These are phyloP conservation scores for Yamadazyma conglobata DNA, from an alignment of 1,139 yeast genomes.

Conservation along the genomic window DNA sequence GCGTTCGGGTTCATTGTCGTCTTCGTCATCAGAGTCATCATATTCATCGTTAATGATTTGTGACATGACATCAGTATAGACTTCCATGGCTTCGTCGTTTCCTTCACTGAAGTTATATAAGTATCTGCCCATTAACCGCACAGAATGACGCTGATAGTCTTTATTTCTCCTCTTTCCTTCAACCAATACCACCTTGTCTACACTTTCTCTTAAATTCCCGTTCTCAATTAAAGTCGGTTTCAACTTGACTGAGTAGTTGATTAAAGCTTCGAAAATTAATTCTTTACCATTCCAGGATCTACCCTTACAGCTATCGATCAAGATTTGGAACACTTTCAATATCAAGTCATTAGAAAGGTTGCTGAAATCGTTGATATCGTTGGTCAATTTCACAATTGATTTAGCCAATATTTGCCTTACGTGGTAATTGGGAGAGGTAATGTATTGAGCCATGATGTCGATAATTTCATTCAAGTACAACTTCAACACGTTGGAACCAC, in stretches of 20 bases:
- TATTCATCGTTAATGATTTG: constrained; percentile 33
- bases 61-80: constrained; percentile 37
- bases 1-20: constrained; percentile 22
- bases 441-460: constrained; percentile 44
- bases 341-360: constrained; percentile 24
- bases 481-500: constrained; percentile 65
- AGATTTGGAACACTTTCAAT: constrained; percentile 45
- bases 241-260: constrained; percentile 51
- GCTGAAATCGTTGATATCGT: constrained; percentile 33
- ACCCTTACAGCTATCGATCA: constrained; percentile 67
- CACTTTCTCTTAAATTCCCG: constrained; percentile 23
- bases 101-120: constrained; percentile 31
- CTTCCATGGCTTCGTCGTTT: constrained; percentile 29
- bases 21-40: constrained; percentile 25
- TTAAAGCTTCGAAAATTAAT: constrained; percentile 64
- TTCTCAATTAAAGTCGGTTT: constrained; percentile 25
- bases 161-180: constrained; percentile 72
- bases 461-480: constrained; percentile 74
- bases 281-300: constrained; percentile 92
- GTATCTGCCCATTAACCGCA: constrained; percentile 50
- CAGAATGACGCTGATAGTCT: constrained; percentile 54
- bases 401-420: constrained; percentile 71
- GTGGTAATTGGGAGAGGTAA: constrained; percentile 58
- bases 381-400: constrained; percentile 62
- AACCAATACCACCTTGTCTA: constrained; percentile 44